Base-by-base conservation (phyloP, 305 asterid species). In the Fraxinus albicans region DNA sequence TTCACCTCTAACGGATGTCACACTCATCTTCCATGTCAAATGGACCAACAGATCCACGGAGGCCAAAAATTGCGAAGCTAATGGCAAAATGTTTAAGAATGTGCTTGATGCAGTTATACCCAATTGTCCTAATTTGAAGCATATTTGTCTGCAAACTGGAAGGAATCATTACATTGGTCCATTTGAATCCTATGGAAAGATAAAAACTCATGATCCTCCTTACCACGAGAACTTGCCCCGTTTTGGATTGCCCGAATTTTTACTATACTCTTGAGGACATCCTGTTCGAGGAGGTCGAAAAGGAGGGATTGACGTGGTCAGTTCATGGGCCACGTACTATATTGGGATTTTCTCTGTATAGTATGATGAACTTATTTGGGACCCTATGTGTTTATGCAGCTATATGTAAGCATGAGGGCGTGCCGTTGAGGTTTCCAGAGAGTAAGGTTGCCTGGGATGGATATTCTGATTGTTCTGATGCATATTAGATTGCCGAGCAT, bases 381-480 rank as follows among this genome's bases (percentile, higher is more conserved):
- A 31, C 73, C 8, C 34, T 77, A 1, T 55, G 80, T 15, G 50
- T 55, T 27, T 55, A 77, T 6, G 73, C 80, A 6, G 31, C 80
- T 10, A 55, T 53, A 8, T 77, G 80, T 69, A 53, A 77, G 80
- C 73, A 53, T 15, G 73, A 77, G 50, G 50, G 73, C 4, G 6
- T n/a, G 33, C 80, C 73, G 21, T 44, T 84, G 58, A 81, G 58
- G 27, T 84, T 70, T n/a, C 87, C 85, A 0, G 85, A 82, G 9
- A 53, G 77, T 8, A 77, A 23, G 65, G 38, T n/a, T 33, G 29
- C 73, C 3, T 84, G 85, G 87, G 83, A 84, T 2, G 80, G 80
- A 9, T 84, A 77, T 4, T 84, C 53, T 0, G 83, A 84, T n/a
- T 35, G 72, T 70, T 77, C 87, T 1, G 85, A 82, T 31, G 80